Evolutionary conservation across 495 filamentous ascomycete species (phyloP).

Genomic region (Tuber borchii): DNA sequence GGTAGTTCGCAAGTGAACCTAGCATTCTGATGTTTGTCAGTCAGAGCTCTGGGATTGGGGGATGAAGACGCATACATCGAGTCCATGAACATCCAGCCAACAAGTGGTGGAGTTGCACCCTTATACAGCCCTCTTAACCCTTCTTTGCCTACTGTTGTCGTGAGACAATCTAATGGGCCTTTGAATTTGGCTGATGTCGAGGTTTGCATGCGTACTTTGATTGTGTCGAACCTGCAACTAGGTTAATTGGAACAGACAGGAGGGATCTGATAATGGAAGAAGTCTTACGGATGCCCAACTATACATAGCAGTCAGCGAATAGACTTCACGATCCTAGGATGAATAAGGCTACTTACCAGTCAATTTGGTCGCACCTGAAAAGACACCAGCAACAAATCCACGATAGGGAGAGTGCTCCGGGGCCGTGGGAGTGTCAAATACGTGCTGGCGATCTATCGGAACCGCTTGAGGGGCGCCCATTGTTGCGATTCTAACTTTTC

Average conservation of each 20-base stretch:
- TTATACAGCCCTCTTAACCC: slow-evolving; percentile 78
- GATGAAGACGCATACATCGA: slow-evolving; percentile 51
- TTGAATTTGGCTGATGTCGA: slow-evolving; percentile 65
- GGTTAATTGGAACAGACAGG: slow-evolving; percentile 35
- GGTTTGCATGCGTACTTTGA: slow-evolving; percentile 96
- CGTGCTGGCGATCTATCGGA: background rate
- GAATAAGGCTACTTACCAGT: slow-evolving; percentile 53
- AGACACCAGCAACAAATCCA: slow-evolving; percentile 90
- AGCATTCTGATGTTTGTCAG: slow-evolving; percentile 58
- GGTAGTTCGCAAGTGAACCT: slow-evolving; percentile 82
- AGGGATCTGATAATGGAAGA: background rate
- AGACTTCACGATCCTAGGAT: background rate
- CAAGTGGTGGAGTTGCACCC: slow-evolving; percentile 78
- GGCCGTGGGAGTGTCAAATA: background rate
- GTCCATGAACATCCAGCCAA: slow-evolving; percentile 99
- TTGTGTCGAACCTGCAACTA: slow-evolving; percentile 74
- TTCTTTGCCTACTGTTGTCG: slow-evolving; percentile 73
- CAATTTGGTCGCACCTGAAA: slow-evolving; percentile 86
- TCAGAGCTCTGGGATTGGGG: background rate
- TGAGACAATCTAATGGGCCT: slow-evolving; percentile 79
- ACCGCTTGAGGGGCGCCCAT: background rate
- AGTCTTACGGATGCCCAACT: slow-evolving; percentile 63
- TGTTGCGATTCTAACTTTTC: background rate
- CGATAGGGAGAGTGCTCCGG: slow-evolving; percentile 55
- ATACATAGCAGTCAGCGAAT: slow-evolving; percentile 18